Evolutionary conservation across 2,329 filamentous ascomycete genomes (phyloP).

Genomic region (Colletotrichum aenigma): DNA sequence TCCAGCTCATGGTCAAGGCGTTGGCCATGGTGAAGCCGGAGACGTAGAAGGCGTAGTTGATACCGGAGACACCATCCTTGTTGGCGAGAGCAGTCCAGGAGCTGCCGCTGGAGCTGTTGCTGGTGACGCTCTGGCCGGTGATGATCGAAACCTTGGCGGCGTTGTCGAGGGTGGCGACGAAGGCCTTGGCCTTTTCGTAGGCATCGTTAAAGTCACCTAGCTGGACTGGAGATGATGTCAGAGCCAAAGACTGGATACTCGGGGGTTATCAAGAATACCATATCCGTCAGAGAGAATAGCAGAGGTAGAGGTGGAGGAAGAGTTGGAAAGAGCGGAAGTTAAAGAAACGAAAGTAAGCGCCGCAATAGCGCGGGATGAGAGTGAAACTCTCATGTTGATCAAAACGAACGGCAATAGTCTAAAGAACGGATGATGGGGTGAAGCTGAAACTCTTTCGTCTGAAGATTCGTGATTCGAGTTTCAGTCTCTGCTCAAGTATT

Average conservation of each 20-base stretch:
- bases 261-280: neutral
- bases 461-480: neutral
- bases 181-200: constrained; percentile 10
- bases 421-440: neutral
- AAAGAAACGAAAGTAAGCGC: constrained; percentile 4
- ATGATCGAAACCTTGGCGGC: constrained; percentile 9
- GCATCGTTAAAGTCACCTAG: neutral
- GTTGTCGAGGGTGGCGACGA: constrained; percentile 9
- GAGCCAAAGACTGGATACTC: neutral
- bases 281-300: constrained; percentile 9
- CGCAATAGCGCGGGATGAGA: neutral
- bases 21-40: constrained; percentile 21
- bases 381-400: constrained; percentile 4
- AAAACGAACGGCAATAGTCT: neutral
- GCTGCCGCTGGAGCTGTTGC: neutral
- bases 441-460: neutral
- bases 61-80: constrained; percentile 21
- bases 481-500: neutral
- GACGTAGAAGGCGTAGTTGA: constrained; percentile 23
- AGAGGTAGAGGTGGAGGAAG: neutral
- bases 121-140: constrained; percentile 5
- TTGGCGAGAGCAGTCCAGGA: constrained; percentile 8
- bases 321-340: neutral
- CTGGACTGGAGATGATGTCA: neutral
- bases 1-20: constrained; percentile 25